Base-by-base conservation (phyloP, 768 basidiomycete genomes). In the Pleurotus cornucopiae region DNA sequence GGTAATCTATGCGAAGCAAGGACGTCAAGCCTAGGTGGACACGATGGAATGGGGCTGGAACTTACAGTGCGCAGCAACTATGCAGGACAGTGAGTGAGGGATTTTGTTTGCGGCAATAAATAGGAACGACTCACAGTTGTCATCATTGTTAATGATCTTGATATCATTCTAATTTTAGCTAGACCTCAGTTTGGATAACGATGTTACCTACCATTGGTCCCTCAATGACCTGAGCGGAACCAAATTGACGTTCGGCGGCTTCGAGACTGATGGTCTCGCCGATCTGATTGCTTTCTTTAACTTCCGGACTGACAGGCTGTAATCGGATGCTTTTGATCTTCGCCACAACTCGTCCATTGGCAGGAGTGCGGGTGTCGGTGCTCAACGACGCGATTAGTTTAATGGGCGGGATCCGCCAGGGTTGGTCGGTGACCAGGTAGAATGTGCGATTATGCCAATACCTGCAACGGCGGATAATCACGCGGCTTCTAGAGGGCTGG, bases 241-340 rank as follows among this genome's bases (percentile, higher is more conserved):
- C 48, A 34, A 34, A 49, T 3, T 30, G 30, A 7, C 48, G 30
- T 37, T 49, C 48, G 14, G 48, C 48, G 16, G 23, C 48, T n/a
- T 49, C 48, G n/a, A 49, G 48, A 16, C 48, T 49, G 34, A 49
- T 49, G 14, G 48, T 49, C 21, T 49, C 48, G 13, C 48, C 48
- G 34, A 49, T 49, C 21, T 49, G 48, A 49, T 49, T 49, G n/a
- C 38, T 37, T 34, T 49, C 48, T 23, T 21, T 49, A 16, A 49
- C 48, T 23, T 49, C 48, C 25, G 48, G 48, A 16, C 48, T 49
- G 26, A 49, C 48, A 6, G 48, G 48, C 26, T 23, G 25, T n/a
- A 49, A 16, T 5, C 48, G 26, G 5, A 49, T 49, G 13, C 48
- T 49, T 23, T 49, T 49, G n/a, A 49, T 37, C 26, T 49, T 49